Conservation (phyloP, 23 red algal genomes). For the Gracilariopsis chorda region DNA sequence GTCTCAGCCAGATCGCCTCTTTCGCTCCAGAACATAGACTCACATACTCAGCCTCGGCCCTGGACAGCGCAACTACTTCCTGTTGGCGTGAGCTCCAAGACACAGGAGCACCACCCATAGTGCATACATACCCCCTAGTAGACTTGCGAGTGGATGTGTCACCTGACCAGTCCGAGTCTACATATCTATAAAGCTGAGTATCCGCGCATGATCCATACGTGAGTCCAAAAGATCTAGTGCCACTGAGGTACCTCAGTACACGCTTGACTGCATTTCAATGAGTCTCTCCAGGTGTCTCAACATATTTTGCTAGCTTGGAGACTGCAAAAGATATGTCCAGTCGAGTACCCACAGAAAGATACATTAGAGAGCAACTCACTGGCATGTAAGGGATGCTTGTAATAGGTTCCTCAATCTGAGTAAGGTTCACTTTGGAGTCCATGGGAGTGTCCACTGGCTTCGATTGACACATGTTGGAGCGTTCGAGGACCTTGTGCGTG, state of each 20-base stretch:
- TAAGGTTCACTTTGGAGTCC: not conserved
- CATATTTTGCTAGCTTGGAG: not conserved
- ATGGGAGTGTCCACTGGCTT: constrained; percentile 32
- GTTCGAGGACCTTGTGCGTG: constrained; percentile 14
- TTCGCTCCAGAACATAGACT: too few relatives aligned
- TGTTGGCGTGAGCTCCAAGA: not conserved
- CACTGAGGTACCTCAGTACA: constrained; percentile 22
- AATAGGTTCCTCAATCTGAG: not conserved
- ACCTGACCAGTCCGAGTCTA: constrained; percentile 1
- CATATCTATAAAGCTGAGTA: not conserved
- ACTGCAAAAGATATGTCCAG: too few relatives aligned
- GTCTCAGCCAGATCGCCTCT: too few relatives aligned
- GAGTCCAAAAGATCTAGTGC: not conserved
- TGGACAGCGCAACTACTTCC: too few relatives aligned
- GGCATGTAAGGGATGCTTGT: not conserved
- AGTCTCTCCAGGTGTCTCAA: not conserved
- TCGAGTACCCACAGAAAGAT: constrained; percentile 40
- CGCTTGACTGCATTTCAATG: constrained; percentile 35
- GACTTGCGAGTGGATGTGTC: not conserved
- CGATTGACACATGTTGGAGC: not conserved
- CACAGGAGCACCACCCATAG: constrained; percentile 8
- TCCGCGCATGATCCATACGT: not conserved
- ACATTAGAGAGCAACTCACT: constrained; percentile 20
- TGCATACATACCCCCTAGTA: constrained; percentile 25
- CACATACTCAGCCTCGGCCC: too few relatives aligned